phyloP scores from a whole-genome alignment of 768 basidiomycete species.

The Cyclocybe aegerita region DNA sequence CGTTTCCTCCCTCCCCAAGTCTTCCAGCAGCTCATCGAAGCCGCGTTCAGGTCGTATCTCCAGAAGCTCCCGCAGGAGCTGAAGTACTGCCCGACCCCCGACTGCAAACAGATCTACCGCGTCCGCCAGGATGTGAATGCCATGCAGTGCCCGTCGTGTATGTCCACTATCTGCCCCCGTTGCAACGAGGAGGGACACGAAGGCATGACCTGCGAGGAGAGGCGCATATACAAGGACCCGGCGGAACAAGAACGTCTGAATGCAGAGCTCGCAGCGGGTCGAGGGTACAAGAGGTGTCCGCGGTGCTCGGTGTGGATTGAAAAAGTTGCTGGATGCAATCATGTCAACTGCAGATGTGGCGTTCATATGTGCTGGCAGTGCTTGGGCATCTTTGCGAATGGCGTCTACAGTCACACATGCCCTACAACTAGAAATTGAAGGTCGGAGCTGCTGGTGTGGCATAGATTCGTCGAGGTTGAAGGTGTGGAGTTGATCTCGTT shows the following conservation, averaged over 20 bases:
- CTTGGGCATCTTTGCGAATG: constrained; percentile 34
- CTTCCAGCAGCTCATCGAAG: constrained; percentile 53
- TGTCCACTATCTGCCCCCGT: constrained; percentile 43
- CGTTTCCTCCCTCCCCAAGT: constrained; percentile 47
- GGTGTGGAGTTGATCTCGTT: no score
- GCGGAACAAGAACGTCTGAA: constrained; percentile 42
- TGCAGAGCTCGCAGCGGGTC: constrained; percentile 34
- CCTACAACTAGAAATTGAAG: constrained; percentile 16
- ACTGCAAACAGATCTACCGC: constrained; percentile 68
- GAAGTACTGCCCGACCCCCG: constrained; percentile 70
- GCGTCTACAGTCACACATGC: constrained; percentile 36
- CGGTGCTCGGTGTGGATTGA: constrained; percentile 43
- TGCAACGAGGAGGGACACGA: constrained; percentile 52
- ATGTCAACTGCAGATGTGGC: constrained; percentile 50
- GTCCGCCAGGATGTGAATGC: constrained; percentile 19
- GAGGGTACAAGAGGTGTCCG: constrained; percentile 48
- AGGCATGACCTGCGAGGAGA: constrained; percentile 48
- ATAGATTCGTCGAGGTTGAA: background rate
- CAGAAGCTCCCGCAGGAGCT: constrained; percentile 55
- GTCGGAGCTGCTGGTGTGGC: constrained; percentile 3
- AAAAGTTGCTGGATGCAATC: constrained; percentile 56
- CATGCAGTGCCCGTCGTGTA: constrained; percentile 54
- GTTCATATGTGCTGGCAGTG: constrained; percentile 60
- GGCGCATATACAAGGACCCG: constrained; percentile 29
- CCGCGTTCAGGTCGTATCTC: constrained; percentile 54